These are phyloP conservation scores for Peterozyma xylosa DNA, from an alignment of 805 yeast genomes.

Conservation along the genomic window DNA sequence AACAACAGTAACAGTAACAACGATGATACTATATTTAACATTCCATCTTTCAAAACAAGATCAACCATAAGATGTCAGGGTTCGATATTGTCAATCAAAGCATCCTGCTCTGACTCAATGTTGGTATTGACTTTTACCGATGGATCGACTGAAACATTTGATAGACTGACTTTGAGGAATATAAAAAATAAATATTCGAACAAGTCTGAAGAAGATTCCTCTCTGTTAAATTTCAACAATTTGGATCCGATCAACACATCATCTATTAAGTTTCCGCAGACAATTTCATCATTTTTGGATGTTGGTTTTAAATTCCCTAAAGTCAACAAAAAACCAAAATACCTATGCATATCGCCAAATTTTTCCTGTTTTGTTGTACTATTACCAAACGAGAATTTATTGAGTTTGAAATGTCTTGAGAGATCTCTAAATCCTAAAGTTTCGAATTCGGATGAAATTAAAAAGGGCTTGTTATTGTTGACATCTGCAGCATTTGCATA, in stretches of 20 bases:
- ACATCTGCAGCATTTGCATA: conserved; percentile 57
- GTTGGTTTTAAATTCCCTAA: conserved; percentile 45
- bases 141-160: conserved; percentile 39
- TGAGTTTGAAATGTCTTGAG: conserved; percentile 16
- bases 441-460: not conserved
- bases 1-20: too few relatives aligned
- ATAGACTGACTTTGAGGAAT: conserved; percentile 24
- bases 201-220: not conserved
- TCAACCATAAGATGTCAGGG: conserved; percentile 16
- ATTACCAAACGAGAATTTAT: conserved; percentile 14
- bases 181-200: conserved; percentile 12
- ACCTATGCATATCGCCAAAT: conserved; percentile 43
- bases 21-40: too few relatives aligned
- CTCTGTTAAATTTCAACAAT: conserved; percentile 1
- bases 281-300: conserved; percentile 38
- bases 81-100: conserved; percentile 21
- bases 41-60: not conserved
- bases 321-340: conserved; percentile 23
- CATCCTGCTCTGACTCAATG: conserved; percentile 30
- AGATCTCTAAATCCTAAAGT: conserved; percentile 10
- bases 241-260: not conserved
- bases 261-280: conserved; percentile 18
- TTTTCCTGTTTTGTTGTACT: conserved; percentile 31
- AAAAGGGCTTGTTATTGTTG: conserved; percentile 25
- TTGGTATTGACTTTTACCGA: conserved; percentile 30